Conservation (phyloP, 2,329 filamentous ascomycete species). For the Zasmidium citrigriseum region DNA sequence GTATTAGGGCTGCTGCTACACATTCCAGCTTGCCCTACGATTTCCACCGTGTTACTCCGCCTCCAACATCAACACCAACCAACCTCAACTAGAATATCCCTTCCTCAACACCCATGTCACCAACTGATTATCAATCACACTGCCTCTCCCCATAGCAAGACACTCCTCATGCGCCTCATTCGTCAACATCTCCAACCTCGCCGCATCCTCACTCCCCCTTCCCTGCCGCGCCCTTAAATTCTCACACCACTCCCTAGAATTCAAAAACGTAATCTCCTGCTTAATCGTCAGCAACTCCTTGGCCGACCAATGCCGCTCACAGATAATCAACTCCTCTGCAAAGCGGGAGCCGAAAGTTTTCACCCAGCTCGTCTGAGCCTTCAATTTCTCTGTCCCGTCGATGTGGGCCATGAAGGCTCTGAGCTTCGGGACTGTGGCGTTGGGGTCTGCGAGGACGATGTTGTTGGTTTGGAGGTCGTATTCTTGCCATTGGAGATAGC, state of each 20-base stretch:
- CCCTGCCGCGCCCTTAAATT: background rate
- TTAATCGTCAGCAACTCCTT: constrained; percentile 12
- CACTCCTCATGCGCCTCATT: background rate
- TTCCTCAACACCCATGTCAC: background rate
- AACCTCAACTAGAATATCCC: too few species aligned
- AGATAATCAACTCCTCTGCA: constrained; percentile 7
- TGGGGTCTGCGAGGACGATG: constrained; percentile 9
- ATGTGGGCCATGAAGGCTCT: background rate
- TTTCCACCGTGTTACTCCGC: too few species aligned
- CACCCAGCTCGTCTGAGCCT: background rate
- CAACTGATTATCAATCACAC: background rate
- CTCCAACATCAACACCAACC: too few species aligned
- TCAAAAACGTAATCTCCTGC: constrained; percentile 3
- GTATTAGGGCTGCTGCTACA: too few species aligned
- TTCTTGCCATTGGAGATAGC: constrained; percentile 29
- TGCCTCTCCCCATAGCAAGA: background rate
- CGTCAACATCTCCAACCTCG: background rate
- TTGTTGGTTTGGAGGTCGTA: constrained; percentile 13
- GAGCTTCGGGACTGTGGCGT: constrained; percentile 3
- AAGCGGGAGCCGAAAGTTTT: background rate
- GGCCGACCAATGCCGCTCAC: constrained; percentile 13
- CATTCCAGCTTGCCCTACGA: too few species aligned
- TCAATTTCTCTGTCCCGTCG: constrained; percentile 12
- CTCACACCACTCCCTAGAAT: background rate
- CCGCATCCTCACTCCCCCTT: background rate